A percentile compares a stretch with the other conserved stretches of the same genome.
These are phyloP conservation scores for Sabuloglossum arenarium DNA, from an alignment of 495 filamentous ascomycete species.

Conservation along the genomic window DNA sequence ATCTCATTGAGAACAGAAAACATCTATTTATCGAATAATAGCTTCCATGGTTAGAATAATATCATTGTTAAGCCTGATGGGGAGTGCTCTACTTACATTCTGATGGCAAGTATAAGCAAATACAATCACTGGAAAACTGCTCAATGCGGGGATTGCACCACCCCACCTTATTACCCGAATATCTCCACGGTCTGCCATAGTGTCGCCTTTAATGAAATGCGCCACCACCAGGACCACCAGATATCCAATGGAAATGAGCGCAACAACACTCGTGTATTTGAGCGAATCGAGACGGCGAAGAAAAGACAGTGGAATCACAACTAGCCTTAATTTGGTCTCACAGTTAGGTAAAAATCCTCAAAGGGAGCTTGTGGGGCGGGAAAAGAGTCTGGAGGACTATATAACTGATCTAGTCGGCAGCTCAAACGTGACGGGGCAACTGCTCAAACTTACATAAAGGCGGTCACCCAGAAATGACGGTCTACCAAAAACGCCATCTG, in stretches of 20 bases:
- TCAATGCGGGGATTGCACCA: constrained; percentile 55
- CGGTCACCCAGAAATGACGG: constrained; percentile 94
- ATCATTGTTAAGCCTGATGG: neutral
- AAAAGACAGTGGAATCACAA: constrained; percentile 87
- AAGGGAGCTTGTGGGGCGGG: neutral
- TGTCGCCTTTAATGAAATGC: constrained; percentile 67
- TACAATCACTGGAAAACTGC: constrained; percentile 81
- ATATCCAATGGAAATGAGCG: constrained; percentile 82
- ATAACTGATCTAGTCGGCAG: neutral
- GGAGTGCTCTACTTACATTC: constrained; percentile 37
- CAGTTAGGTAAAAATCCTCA: neutral
- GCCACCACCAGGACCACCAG: constrained; percentile 79
- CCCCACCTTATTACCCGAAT: constrained; percentile 58
- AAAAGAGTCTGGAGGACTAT: neutral
- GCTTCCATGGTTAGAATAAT: neutral
- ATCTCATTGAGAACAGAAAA: constrained; percentile 97
- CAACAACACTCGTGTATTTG: constrained; percentile 90
- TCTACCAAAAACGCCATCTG: constrained; percentile 56
- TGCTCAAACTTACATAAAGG: constrained; percentile 49
- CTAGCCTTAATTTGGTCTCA: constrained; percentile 32
- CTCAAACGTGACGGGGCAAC: no score
- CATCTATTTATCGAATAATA: constrained; percentile 39
- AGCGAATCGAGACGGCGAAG: constrained; percentile 77
- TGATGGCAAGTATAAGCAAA: constrained; percentile 99
- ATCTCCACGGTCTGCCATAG: constrained; percentile 43